A percentile compares a stretch with the other conserved stretches of the same genome.
These are phyloP conservation scores for Neurospora tetraspora DNA, from an alignment of 495 filamentous ascomycete genomes.

Conservation along the genomic window DNA sequence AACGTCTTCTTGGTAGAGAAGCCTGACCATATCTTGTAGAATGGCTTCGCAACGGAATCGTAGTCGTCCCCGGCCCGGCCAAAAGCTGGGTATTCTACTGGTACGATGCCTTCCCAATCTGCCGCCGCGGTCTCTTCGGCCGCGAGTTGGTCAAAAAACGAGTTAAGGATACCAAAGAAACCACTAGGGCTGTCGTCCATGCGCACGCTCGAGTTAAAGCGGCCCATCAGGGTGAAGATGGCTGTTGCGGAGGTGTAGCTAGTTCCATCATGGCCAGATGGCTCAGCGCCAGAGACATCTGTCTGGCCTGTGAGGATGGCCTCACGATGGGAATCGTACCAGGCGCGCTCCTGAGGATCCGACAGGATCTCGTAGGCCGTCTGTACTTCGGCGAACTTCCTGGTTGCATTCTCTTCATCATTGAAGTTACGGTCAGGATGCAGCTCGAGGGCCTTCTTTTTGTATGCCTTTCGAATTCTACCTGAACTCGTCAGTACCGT, in stretches of 20 bases:
- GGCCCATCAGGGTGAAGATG: slow-evolving; percentile 60
- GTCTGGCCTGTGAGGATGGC: slow-evolving; percentile 62
- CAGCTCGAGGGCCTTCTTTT: slow-evolving; percentile 78
- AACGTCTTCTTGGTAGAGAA: slow-evolving; percentile 84
- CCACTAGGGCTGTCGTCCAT: slow-evolving; percentile 65
- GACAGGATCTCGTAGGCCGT: slow-evolving; percentile 90
- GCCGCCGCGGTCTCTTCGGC: slow-evolving; percentile 67
- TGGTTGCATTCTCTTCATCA: slow-evolving; percentile 71
- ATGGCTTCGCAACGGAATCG: slow-evolving; percentile 61
- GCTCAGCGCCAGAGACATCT: slow-evolving; percentile 28
- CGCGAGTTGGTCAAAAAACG: slow-evolving; percentile 71
- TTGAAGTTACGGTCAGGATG: slow-evolving; percentile 94
- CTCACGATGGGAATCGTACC: slow-evolving; percentile 93
- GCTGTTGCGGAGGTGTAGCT: slow-evolving; percentile 69
- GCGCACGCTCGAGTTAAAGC: slow-evolving; percentile 65
- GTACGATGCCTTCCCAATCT: slow-evolving; percentile 47
- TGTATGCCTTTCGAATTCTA: slow-evolving; percentile 91
- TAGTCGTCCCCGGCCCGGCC: slow-evolving; percentile 57
- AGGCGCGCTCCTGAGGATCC: slow-evolving; percentile 88
- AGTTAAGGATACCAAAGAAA: slow-evolving; percentile 71
- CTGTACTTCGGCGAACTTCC: slow-evolving; percentile 81
- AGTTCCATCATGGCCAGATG: slow-evolving; percentile 51
- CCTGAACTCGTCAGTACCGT: slow-evolving; percentile 1
- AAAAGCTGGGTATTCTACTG: slow-evolving; percentile 67
- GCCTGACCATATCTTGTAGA: slow-evolving; percentile 71